Percentiles rank a stretch among this genome's conserved stretches.
Evolutionary conservation across 306 rosid genomes (phyloP).

Genomic region (Mimosa bimucronata): DNA sequence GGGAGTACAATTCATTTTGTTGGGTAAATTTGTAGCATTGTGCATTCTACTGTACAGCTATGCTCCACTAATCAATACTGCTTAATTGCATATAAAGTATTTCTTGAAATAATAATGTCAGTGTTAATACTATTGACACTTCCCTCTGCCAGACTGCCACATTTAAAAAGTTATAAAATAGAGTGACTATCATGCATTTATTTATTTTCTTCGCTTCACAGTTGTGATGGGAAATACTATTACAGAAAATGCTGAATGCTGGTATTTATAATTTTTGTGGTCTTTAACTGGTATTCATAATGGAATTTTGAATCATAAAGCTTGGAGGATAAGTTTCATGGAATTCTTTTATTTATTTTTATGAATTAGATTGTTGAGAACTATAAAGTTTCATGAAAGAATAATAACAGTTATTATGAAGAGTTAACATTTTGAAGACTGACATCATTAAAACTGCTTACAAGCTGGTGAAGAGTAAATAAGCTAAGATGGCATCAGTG

Average conservation of each 20-base stretch:
- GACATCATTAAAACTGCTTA: background rate
- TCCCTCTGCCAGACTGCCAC: background rate
- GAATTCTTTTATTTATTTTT: background rate
- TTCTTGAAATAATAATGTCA: constrained; percentile 2
- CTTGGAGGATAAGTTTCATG: background rate
- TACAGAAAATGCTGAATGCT: background rate
- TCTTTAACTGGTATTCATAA: background rate
- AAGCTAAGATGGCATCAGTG: background rate
- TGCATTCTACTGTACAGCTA: background rate
- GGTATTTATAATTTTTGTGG: background rate
- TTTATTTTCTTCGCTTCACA: background rate
- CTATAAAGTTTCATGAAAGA: background rate
- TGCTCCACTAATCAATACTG: background rate
- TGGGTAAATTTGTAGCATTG: background rate
- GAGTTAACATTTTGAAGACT: background rate
- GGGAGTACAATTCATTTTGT: background rate
- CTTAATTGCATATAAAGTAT: background rate
- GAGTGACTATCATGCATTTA: background rate
- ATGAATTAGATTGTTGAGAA: background rate
- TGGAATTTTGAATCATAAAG: background rate
- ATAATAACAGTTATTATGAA: background rate
- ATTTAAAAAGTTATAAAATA: background rate
- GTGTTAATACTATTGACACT: background rate
- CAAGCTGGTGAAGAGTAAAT: background rate
- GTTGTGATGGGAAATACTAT: background rate